Percentiles rank a stretch among this genome's conserved stretches.
Evolutionary conservation across 805 yeast species (phyloP).

Genomic region (Phaffomyces opuntiae): DNA sequence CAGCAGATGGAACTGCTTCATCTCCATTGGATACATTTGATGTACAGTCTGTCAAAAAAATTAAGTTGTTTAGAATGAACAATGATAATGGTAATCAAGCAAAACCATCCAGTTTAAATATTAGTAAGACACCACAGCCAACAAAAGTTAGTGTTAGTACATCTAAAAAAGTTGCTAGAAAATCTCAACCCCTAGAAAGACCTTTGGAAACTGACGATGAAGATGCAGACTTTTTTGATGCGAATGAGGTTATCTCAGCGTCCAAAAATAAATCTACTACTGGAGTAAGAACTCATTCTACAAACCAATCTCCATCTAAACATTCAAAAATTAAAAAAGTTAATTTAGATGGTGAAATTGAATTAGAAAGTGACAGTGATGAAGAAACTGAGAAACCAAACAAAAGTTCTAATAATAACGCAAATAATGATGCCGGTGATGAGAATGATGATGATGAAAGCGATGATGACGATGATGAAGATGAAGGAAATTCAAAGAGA

Average conservation of each 20-base stretch:
- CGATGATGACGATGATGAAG: not conserved
- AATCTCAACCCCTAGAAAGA: no score
- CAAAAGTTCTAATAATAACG: not conserved
- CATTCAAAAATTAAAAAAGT: constrained; percentile 1
- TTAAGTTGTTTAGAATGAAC: not conserved
- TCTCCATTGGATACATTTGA: not conserved
- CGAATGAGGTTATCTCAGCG: not conserved
- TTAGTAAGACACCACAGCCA: no score
- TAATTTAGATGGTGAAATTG: constrained; percentile 5
- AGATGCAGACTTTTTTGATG: constrained; percentile 4
- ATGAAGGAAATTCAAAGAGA: not conserved
- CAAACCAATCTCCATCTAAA: not conserved
- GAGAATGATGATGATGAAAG: not conserved
- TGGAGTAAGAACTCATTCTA: not conserved
- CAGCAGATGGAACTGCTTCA: no score
- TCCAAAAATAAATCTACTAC: not conserved
- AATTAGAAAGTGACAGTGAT: constrained; percentile 1
- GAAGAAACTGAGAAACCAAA: not conserved
- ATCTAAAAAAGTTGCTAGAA: no score
- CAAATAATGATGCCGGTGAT: not conserved
- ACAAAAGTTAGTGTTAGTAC: no score
- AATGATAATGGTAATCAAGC: not conserved
- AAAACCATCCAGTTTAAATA: no score
- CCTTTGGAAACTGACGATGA: constrained; percentile 8
- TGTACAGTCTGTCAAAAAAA: not conserved